Base-by-base conservation (phyloP, 108 stramenopile species). In the Chaetoceros tenuissimus region DNA sequence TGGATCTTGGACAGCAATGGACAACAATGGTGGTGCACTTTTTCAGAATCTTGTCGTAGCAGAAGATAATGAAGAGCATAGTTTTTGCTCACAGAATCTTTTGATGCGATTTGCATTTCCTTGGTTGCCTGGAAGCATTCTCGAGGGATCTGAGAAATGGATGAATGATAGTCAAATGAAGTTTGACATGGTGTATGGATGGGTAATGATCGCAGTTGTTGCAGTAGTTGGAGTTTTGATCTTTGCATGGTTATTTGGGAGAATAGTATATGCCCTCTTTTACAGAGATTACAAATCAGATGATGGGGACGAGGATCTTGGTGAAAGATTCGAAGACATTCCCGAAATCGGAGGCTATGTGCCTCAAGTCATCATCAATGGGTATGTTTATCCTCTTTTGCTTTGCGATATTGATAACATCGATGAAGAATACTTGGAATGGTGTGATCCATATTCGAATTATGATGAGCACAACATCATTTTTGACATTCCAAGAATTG, bases 401-500 rank as follows among this genome's bases (percentile, higher is more conserved):
- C n/a, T 62, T 3, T 62, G 60, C 50, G 45, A 62, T 28, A 22
- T 62, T 48, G 83, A 89, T 58, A 67, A 69, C 30, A 68, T 84
- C 48, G 72, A 84, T 31, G 57, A 76, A n/a, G 60, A 65, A n/a
- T 60, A 81, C 29, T 79, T 87, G 43, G 75, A 75, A 31, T 87
- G 86, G 86, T 66, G 46, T 10, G 74, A 84, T 63, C 74, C 79
- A 3, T 55, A 79, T 31, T 21, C 51, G 8, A 51, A 50, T 26
- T 82, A 80, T 55, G 86, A 87, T 45, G 64, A 70, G 26, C 62
- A 81, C 47, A 87, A 87, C 46, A 31, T 87, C 10, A 83, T 87
- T 54, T 87, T 73, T 59, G 86, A 87, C 45, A 59, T 87, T 29
- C 80, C 81, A 3, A n/a, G n/a, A n/a, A n/a, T n/a, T n/a, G n/a